Evolutionary conservation across 495 filamentous ascomycete species (phyloP).

Genomic region (Cairneyella variabilis): DNA sequence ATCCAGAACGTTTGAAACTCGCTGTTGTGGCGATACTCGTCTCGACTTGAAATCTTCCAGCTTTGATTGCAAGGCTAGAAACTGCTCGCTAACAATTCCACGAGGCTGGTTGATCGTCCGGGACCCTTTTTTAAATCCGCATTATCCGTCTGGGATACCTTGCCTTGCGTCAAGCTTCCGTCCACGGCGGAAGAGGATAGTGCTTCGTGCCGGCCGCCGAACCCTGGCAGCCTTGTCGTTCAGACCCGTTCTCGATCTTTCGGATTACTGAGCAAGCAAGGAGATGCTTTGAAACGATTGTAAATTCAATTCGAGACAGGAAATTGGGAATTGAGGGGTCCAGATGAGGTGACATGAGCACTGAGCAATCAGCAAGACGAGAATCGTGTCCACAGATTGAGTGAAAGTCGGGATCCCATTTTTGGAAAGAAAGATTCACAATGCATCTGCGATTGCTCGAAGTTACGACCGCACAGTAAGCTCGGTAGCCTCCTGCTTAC

Average conservation of each 20-base stretch:
- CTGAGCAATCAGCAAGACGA: background rate
- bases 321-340: background rate
- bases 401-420: background rate
- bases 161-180: background rate
- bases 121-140: background rate
- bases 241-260: background rate
- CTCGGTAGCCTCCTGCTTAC: constrained; percentile 2
- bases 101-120: background rate
- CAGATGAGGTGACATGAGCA: background rate
- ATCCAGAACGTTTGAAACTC: background rate
- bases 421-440: background rate
- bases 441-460: background rate
- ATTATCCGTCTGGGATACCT: constrained; percentile 6
- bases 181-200: constrained; percentile 7
- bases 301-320: background rate
- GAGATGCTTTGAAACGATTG: background rate
- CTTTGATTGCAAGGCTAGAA: background rate
- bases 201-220: background rate
- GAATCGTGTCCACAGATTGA: background rate
- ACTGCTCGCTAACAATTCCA: background rate
- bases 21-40: background rate
- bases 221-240: constrained; percentile 5
- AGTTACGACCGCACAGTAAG: constrained; percentile 6
- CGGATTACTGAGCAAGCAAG: constrained; percentile 1
- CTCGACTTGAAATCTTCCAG: background rate